Conservation (phyloP, 2,329 filamentous ascomycete genomes). For the Metarhizium humberi region DNA sequence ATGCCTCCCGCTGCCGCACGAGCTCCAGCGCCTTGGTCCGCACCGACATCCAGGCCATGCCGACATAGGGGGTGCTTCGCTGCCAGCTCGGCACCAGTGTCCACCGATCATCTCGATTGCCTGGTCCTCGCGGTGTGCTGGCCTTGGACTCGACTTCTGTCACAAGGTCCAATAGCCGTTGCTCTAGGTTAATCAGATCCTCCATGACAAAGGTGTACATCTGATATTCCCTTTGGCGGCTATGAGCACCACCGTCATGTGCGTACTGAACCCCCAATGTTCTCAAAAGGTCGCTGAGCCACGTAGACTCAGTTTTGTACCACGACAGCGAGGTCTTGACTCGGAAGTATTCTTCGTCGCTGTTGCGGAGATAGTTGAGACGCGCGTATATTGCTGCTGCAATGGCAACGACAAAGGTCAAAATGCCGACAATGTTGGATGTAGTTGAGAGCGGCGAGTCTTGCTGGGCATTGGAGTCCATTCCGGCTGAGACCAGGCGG, state of each 20-base stretch:
- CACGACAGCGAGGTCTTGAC: conserved; percentile 36
- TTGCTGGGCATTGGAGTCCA: conserved; percentile 7
- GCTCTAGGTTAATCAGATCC: conserved; percentile 32
- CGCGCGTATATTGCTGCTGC: conserved; percentile 32
- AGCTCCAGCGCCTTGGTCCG: conserved; percentile 35
- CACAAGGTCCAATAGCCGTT: conserved; percentile 34
- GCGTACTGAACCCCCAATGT: conserved; percentile 17
- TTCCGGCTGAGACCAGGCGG: not conserved
- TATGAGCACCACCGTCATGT: conserved; percentile 12
- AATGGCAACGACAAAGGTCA: conserved; percentile 16
- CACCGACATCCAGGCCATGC: conserved; percentile 35
- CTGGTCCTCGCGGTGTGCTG: conserved; percentile 4
- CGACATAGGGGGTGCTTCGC: conserved; percentile 25
- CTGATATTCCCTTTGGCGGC: conserved; percentile 26
- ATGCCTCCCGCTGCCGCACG: conserved; percentile 33
- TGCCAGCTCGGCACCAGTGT: conserved; percentile 29
- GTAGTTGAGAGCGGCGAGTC: conserved; percentile 37
- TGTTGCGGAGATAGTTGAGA: conserved; percentile 34
- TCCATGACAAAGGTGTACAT: conserved; percentile 41
- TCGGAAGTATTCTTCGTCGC: conserved; percentile 36
- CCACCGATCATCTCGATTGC: conserved; percentile 21
- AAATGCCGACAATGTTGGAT: conserved; percentile 30
- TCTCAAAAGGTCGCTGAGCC: conserved; percentile 32
- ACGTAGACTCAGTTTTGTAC: conserved; percentile 40
- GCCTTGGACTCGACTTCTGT: conserved; percentile 29